These are phyloP conservation scores for Strigomonas culicis DNA, from an alignment of 208 protist genomes.

Conservation along the genomic window DNA sequence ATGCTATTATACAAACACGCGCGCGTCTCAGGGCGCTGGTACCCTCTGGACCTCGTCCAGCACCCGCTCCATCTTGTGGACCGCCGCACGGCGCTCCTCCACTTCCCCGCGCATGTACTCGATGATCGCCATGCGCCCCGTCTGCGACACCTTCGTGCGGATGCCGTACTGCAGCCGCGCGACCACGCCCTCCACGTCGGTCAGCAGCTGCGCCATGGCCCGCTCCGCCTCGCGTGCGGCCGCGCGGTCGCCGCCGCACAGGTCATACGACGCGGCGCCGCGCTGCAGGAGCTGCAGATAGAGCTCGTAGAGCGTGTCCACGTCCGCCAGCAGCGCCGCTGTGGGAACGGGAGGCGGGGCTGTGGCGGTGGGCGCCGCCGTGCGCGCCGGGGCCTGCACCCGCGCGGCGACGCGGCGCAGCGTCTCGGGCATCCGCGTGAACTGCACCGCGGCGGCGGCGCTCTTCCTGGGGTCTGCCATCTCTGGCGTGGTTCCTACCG, in stretches of 20 bases:
- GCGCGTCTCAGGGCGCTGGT: not conserved
- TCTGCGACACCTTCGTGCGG: constrained; percentile 55
- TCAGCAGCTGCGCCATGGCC: constrained; percentile 7
- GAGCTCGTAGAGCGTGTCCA: constrained; percentile 24
- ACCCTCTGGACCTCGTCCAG: not conserved
- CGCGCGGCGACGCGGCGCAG: not conserved
- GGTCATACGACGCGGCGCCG: constrained; percentile 4
- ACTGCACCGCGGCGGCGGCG: not conserved
- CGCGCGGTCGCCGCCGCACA: not conserved
- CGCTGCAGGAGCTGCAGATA: constrained; percentile 31
- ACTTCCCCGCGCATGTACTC: constrained; percentile 47
- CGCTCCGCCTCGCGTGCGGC: not conserved
- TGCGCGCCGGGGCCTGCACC: not conserved
- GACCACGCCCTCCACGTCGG: constrained; percentile 16
- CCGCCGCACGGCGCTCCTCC: constrained; percentile 26
- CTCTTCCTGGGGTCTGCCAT: not conserved
- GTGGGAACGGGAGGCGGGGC: constrained; percentile 20
- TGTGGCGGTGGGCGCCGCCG: not conserved
- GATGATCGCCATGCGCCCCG: constrained; percentile 40
- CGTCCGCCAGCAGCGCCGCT: constrained; percentile 24
- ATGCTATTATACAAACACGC: constrained; percentile 1
- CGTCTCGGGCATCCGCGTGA: constrained; percentile 6
- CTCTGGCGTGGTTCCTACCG: not conserved
- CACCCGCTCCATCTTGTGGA: constrained; percentile 34
- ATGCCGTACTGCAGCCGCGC: constrained; percentile 61